A percentile compares a stretch with the other conserved stretches of the same genome.
These are phyloP conservation scores for Nemania sp. DNA, from an alignment of 2,329 filamentous ascomycete genomes.

Conservation along the genomic window DNA sequence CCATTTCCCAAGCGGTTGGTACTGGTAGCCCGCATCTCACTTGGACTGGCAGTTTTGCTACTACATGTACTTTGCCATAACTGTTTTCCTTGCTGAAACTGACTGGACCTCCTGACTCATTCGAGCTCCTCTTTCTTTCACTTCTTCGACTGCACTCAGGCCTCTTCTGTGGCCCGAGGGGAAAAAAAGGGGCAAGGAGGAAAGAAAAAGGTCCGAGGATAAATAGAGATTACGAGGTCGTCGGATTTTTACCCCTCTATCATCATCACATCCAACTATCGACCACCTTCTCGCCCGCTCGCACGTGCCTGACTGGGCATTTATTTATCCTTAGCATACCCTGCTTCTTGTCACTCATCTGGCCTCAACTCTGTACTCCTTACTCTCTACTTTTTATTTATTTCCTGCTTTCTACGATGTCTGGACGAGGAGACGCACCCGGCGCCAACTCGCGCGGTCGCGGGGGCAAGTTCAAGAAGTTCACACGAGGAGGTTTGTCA, in stretches of 20 bases:
- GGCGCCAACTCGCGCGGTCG: conserved; percentile 69
- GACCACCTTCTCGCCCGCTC: background rate
- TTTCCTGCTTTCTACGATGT: conserved; percentile 44
- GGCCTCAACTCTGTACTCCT: too few relatives aligned
- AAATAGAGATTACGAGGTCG: background rate
- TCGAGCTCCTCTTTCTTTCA: background rate
- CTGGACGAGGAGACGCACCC: conserved; percentile 47
- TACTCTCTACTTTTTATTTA: background rate
- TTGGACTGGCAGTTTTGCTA: too few relatives aligned
- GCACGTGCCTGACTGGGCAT: background rate
- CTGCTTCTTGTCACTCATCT: background rate
- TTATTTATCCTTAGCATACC: background rate
- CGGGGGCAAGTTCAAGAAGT: conserved; percentile 94
- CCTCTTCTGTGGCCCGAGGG: too few relatives aligned
- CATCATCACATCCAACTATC: background rate
- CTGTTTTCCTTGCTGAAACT: too few relatives aligned
- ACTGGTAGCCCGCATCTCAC: too few relatives aligned
- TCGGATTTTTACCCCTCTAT: background rate
- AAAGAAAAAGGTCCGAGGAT: background rate
- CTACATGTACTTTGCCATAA: too few relatives aligned
- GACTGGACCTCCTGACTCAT: background rate
- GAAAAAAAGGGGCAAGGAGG: background rate
- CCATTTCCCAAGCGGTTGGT: too few relatives aligned
- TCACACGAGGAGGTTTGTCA: conserved; percentile 79
- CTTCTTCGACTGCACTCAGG: too few relatives aligned